Base-by-base conservation (phyloP, 2,329 filamentous ascomycete species). In the Calonectria fujianensis region DNA sequence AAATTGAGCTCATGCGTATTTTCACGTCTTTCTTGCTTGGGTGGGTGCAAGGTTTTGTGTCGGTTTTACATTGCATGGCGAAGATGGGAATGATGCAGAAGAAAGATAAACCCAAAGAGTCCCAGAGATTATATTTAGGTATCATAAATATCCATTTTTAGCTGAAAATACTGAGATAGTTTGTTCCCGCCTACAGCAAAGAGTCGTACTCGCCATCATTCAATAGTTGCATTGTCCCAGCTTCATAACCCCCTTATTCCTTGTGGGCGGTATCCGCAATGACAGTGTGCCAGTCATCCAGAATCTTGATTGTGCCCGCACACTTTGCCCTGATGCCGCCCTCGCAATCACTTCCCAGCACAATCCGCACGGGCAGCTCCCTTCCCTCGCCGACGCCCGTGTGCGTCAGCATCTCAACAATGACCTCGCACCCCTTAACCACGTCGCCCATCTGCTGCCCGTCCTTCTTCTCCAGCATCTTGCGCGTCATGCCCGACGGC, bases 371-470 rank as follows among this genome's bases (percentile, higher is more conserved):
- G 0, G 91, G 91, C 2, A 93, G 83, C 27, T 88, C 85, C 76
- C 82, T 88, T 0, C 89, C 90, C 74, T 80, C 69, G 0, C 85
- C 89, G 31, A 84, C 83, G 0, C 90, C 91, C 2, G 84, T 86
- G 54, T 84, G 84, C 10, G 89, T 91, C 76, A 93, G 76, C 18
- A 91, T 84, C 76, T 93, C 91, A 7, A 92, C 86, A 35, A 91
- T 84, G 1, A 90, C 86, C 71, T 83, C 85, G 10, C 85, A 83
- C 0, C 88, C 91, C 84, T 92, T 92, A 24, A 82, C 82, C 4
- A 90, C 86, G 78, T 93, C 90, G 0, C 91, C 91, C 0, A 84
- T 86, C 83, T 93, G 90, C 0, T 88, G 86, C 20, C 88, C 85
- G 74, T 91, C 83, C 14, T 82, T 82, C 3, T 57, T 52, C 4